Base-by-base conservation (phyloP, 2,329 filamentous ascomycete genomes). In the Venturia asperata region DNA sequence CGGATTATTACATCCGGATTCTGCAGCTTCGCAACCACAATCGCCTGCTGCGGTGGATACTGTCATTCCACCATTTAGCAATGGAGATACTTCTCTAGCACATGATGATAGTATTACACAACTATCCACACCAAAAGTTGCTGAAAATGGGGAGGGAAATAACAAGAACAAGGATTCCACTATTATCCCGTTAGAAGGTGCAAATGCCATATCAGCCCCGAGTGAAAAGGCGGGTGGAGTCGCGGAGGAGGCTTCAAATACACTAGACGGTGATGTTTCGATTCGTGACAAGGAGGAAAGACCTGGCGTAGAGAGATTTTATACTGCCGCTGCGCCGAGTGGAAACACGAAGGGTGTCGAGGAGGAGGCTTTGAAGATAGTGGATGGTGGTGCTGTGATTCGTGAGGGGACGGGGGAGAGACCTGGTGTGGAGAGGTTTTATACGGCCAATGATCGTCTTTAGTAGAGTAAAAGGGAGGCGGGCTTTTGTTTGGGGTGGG, bases 31-130 rank as follows among this genome's bases (percentile, higher is more conserved):
- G 62, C 70, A 42, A 41, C 68, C 69, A 19, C 68, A 67, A 56
- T 56, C 65, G 63, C 37, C 66, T 27, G 61, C 68, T 52, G 70
- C 70, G 27, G 71, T 68, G 6, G 70, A 67, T 3, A 78, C 76
- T 0, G 72, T 79, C 3, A 77, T 79, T 0, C 76, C 81, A 0
- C 76, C 79, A 39, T 81, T 79, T 10, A 79, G 71, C 70, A 82
- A 56, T 75, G 80, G 67, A 78, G 24, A 24, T 7, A 84, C 83
- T 5, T 88, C 87, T 71, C 79, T 89, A 2, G 87, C 88, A 0
- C 86, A 85, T 58, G 79, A 89, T 6, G 85, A 84, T 24, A 87
- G 88, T 0, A 83, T 91, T 34, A 88, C 89, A 0, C 82, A 90
- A 69, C 89, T 89, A 0, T 92, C 92, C 71, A 88, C 84, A 65